Conservation (phyloP, 495 filamentous ascomycete genomes). For the Pyrenopolyporus hunteri region DNA sequence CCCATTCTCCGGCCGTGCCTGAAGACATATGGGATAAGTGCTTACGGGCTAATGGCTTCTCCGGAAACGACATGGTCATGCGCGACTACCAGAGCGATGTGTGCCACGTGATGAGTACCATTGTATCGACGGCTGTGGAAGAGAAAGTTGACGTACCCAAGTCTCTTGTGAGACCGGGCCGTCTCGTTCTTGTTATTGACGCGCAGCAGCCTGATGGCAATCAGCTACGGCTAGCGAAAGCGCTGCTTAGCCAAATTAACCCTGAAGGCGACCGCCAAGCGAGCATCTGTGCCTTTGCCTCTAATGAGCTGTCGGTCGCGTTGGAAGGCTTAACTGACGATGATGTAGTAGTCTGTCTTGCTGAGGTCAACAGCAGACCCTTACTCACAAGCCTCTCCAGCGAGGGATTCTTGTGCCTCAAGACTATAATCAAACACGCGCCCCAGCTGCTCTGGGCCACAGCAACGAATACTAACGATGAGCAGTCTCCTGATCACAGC, state of each 20-base stretch:
- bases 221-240: not conserved
- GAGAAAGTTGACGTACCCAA: not conserved
- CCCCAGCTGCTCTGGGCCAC: slow-evolving; percentile 7
- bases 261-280: not conserved
- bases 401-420: not conserved
- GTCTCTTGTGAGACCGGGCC: not conserved
- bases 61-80: slow-evolving; percentile 4
- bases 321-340: not conserved
- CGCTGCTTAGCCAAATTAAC: not conserved
- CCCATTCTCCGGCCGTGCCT: slow-evolving; percentile 6
- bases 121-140: not conserved
- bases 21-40: slow-evolving; percentile 7
- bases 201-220: not conserved
- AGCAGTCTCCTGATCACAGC: slow-evolving; percentile 8
- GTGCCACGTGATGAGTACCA: slow-evolving; percentile 3
- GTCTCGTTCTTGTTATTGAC: not conserved
- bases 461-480: slow-evolving; percentile 1
- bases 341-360: slow-evolving; percentile 6
- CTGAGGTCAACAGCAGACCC: slow-evolving; percentile 6
- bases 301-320: not conserved
- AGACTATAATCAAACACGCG: not conserved
- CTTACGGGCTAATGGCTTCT: slow-evolving; percentile 7
- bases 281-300: not conserved
- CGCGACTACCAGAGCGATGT: slow-evolving; percentile 6
- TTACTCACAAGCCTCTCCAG: slow-evolving; percentile 1